phyloP scores from a whole-genome alignment of 2,329 filamentous ascomycete species.

The Nemania sp. region DNA sequence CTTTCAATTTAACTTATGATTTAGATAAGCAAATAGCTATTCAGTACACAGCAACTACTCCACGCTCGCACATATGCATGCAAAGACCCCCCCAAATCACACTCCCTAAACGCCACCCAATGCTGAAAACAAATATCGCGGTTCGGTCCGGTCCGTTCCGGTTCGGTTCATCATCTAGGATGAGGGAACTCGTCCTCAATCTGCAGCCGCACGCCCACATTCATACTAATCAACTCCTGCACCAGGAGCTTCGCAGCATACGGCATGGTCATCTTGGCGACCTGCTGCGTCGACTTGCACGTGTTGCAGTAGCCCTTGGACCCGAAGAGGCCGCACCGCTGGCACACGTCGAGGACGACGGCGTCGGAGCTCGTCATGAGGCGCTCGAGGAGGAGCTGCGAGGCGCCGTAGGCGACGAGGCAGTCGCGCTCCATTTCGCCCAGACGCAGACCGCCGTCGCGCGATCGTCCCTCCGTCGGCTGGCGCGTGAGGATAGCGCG shows the following conservation, averaged over 20 bases:
- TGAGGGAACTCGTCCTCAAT: slow-evolving; percentile 93
- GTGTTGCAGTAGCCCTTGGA: slow-evolving; percentile 95
- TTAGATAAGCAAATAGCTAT: background rate
- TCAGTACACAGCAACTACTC: slow-evolving; percentile 25
- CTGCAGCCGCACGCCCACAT: slow-evolving; percentile 92
- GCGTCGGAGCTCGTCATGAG: slow-evolving; percentile 95
- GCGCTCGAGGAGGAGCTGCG: slow-evolving; percentile 89
- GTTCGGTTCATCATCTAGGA: slow-evolving; percentile 54
- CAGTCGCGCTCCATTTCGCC: slow-evolving; percentile 99
- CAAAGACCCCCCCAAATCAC: slow-evolving; percentile 18
- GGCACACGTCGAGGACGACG: slow-evolving; percentile 92
- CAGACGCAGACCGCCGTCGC: slow-evolving; percentile 90
- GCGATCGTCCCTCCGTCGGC: slow-evolving; percentile 93
- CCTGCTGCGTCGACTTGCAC: slow-evolving; percentile 84
- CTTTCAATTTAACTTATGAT: background rate
- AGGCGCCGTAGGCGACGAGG: slow-evolving; percentile 95
- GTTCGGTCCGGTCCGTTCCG: slow-evolving; percentile 8
- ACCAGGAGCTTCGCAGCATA: slow-evolving; percentile 97
- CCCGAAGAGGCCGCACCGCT: slow-evolving; percentile 93
- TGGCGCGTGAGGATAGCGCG: slow-evolving; percentile 93
- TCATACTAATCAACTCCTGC: slow-evolving; percentile 98
- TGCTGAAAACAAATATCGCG: slow-evolving; percentile 30
- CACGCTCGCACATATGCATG: slow-evolving; percentile 31
- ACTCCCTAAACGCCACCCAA: slow-evolving; percentile 45
- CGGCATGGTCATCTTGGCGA: slow-evolving; percentile 94